These are phyloP conservation scores for Styphnolobium japonicum DNA, from an alignment of 306 rosid genomes.

Conservation along the genomic window DNA sequence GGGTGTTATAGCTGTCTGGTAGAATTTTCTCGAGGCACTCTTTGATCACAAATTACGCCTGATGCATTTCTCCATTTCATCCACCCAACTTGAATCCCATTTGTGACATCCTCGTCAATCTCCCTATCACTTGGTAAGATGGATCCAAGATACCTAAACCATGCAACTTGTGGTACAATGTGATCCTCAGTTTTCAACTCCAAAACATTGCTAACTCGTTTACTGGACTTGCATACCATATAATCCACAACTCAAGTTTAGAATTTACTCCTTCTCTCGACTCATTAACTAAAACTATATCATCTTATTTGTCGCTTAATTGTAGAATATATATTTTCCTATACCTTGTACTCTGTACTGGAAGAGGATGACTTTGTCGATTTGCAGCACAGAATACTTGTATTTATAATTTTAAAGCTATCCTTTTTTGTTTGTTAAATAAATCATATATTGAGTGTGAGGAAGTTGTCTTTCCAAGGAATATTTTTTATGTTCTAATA, in stretches of 20 bases:
- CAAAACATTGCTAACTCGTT: neutral
- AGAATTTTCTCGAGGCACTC: neutral
- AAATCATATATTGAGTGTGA: neutral
- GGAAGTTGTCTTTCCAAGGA: constrained; percentile 11
- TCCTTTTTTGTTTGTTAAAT: constrained; percentile 2
- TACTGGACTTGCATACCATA: neutral
- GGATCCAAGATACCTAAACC: neutral
- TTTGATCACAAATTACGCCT: neutral
- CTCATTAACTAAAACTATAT: neutral
- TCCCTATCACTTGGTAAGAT: neutral
- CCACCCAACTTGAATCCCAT: neutral
- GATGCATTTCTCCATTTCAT: neutral
- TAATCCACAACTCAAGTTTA: neutral
- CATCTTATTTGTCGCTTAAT: neutral
- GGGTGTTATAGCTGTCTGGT: neutral
- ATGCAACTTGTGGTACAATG: neutral
- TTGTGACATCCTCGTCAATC: neutral
- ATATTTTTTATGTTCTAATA: neutral
- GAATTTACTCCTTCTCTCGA: neutral
- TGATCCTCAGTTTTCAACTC: neutral
- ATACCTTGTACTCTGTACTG: neutral
- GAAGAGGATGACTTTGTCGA: neutral
- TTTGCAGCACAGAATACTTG: neutral
- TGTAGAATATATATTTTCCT: neutral
- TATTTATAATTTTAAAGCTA: neutral